Evolutionary conservation across 129 eudicot genomes (phyloP).

Genomic region (Flaveria trinervia): DNA sequence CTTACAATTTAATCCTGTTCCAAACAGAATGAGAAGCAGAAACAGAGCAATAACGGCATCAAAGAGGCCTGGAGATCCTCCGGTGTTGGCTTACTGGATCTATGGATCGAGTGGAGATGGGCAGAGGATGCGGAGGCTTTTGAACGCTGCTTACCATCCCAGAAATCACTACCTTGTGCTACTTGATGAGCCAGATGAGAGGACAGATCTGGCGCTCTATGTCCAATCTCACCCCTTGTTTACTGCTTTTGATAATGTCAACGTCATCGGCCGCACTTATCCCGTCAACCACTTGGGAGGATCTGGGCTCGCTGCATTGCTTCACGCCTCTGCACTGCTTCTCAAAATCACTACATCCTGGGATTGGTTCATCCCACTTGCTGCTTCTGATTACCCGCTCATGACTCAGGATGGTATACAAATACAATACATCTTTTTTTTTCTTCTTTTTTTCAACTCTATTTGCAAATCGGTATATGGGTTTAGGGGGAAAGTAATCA

Average conservation of each 20-base stretch:
- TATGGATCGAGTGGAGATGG: slow-evolving; percentile 40
- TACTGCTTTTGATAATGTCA: slow-evolving; percentile 38
- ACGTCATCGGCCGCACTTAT: slow-evolving; percentile 42
- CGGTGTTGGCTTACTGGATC: slow-evolving; percentile 48
- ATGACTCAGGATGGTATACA: slow-evolving; percentile 45
- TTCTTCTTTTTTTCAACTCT: no score
- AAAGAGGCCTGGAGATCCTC: slow-evolving; percentile 35
- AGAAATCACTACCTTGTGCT: slow-evolving; percentile 48
- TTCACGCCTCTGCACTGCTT: slow-evolving; percentile 51
- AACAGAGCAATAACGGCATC: slow-evolving; percentile 19
- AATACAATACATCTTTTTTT: no score
- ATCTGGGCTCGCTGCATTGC: slow-evolving; percentile 46
- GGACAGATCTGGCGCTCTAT: slow-evolving; percentile 29
- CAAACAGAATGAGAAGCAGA: neutral
- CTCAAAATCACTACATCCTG: slow-evolving; percentile 31
- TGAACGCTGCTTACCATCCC: slow-evolving; percentile 46
- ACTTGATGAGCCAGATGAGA: slow-evolving; percentile 42
- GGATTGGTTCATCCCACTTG: slow-evolving; percentile 51
- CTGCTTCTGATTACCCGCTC: slow-evolving; percentile 45
- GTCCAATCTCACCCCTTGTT: slow-evolving; percentile 29
- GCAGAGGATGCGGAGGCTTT: slow-evolving; percentile 36
- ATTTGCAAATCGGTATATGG: no score
- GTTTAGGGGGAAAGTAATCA: no score
- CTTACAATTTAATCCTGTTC: neutral
- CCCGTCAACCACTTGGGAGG: slow-evolving; percentile 39